Conservation (phyloP, 2,329 filamentous ascomycete genomes). For the Fusarium pseudoanthophilum region DNA sequence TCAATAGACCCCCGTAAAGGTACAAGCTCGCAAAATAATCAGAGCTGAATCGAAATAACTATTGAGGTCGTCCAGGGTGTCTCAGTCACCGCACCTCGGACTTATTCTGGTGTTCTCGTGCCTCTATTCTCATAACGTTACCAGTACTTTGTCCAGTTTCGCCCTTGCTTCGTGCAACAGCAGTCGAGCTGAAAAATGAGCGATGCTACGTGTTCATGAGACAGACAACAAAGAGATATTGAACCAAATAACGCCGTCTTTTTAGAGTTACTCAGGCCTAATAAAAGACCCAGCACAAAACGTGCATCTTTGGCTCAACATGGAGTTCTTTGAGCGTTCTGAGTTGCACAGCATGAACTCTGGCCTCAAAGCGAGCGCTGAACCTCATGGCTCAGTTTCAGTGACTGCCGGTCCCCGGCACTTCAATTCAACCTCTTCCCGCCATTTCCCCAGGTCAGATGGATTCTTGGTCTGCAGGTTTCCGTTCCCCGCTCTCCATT, state of each 20-base stretch:
- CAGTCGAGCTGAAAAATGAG: not conserved
- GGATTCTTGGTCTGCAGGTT: not conserved
- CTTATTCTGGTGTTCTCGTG: conserved; percentile 2
- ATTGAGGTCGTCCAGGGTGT: not conserved
- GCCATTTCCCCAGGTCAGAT: not conserved
- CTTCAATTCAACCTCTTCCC: conserved; percentile 1
- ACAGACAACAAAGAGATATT: not conserved
- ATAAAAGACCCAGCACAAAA: not conserved
- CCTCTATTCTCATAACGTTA: not conserved
- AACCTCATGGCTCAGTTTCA: not conserved
- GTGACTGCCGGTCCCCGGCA: conserved; percentile 16
- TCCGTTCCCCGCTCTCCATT: not conserved
- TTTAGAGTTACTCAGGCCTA: not conserved
- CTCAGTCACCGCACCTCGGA: not conserved
- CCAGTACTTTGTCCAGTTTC: not conserved
- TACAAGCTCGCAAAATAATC: not conserved
- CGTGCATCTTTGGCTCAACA: not conserved
- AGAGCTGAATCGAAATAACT: not conserved
- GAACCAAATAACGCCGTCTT: not conserved
- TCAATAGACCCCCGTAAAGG: not conserved
- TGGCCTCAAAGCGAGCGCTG: not conserved
- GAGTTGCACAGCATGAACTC: conserved; percentile 3
- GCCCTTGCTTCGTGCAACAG: conserved; percentile 12
- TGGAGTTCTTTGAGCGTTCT: not conserved
- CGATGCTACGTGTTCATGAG: not conserved